Evolutionary conservation across 192 early-diverging fungal genomes (phyloP), one percentile per base, ranked within the genome.

Genomic region (Coemansia sp.): DNA sequence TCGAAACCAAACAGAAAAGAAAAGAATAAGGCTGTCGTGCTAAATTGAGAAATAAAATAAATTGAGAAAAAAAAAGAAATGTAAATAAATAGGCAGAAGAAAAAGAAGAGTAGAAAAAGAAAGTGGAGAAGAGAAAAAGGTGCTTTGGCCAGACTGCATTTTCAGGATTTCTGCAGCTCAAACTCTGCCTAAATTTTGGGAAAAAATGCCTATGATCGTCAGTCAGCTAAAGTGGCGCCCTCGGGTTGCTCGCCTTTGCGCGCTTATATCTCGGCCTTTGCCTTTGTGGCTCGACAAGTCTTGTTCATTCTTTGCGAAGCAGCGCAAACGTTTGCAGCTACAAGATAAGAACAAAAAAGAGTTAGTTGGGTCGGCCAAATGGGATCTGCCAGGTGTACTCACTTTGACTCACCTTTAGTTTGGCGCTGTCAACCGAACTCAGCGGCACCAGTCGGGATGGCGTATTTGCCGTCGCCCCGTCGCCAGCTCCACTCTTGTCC

Each of bases 281-380:
- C 3, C 42, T 44, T 17, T 44, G n/a, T 17, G 42, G 11, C 42
- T 31, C 31, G 31, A 6, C 31, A 31, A 31, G 31, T 31, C 31
- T 31, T 8, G 31, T 7, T 7, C 31, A 31, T 31, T 31, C 3
- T 21, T 12, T 52, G 1, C 50, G 50, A 17, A 78, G 66, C 58
- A 69, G 69, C 56, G 75, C 75, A 64, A 78, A 62, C 6, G 59
- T 66, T 55, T 78, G 75, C n/a, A 70, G 37, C 73, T 75, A 75
- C 66, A 74, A n/a, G 42, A 12, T 15, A n/a, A 44, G 42, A 44
- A 31, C 31, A 31, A 42, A 42, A 42, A 15, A 42, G 2, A 14
- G 40, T 42, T 42, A 42, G 40, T n/a, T n/a, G 40, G 15, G 11
- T 3, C 40, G 11, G 40, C 15, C 9, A 9, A 42, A 42, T 15